Evolutionary conservation across 495 filamentous ascomycete species (phyloP), one percentile per base, ranked within the genome.

Genomic region (Amphirosellinia nigrospora): DNA sequence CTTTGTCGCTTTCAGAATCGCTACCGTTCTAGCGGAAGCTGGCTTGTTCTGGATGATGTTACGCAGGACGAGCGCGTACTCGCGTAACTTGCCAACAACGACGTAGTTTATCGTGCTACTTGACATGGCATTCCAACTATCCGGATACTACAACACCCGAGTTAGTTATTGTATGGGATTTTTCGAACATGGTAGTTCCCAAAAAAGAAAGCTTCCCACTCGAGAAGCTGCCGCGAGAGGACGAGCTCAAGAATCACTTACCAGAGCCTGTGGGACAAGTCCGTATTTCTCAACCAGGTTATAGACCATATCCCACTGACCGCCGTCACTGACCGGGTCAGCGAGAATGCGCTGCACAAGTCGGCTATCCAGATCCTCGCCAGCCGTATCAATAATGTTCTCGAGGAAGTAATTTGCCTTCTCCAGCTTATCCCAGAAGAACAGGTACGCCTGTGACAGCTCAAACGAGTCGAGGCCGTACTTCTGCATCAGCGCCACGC

Each of bases 401-500:
- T 95, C 92, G 28, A 96, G 84, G 82, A 96, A 96, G 77, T 85
- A 97, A 75, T 96, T 96, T 9, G 91, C 88, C 78, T 97, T 97
- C 80, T 97, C 94, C 26, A 96, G 86, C 80, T 97, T 97, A 78
- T 97, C 93, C 89, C 91, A 96, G 86, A 93, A 97, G 83, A 94
- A 96, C n/a, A 96, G 86, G 73, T 96, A 97, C 2, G 90, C 87
- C 74, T 97, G 94, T 41, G 89, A 92, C 2, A 97, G 86, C 82
- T 97, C 91, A 76, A 94, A 84, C n/a, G 86, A 81, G n/a, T 86
- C 81, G 10, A 96, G 86, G 58, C 88, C 87, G 77, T 95, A 91
- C 72, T 89, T 88, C 76, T 91, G 89, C 87, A 96, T 96, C 45
- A 96, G 80, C 0, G 92, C 90, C 6, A 96, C 84, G 10, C 93